These are phyloP conservation scores for Royoungia palumana DNA, from an alignment of 768 basidiomycete species.

Conservation along the genomic window DNA sequence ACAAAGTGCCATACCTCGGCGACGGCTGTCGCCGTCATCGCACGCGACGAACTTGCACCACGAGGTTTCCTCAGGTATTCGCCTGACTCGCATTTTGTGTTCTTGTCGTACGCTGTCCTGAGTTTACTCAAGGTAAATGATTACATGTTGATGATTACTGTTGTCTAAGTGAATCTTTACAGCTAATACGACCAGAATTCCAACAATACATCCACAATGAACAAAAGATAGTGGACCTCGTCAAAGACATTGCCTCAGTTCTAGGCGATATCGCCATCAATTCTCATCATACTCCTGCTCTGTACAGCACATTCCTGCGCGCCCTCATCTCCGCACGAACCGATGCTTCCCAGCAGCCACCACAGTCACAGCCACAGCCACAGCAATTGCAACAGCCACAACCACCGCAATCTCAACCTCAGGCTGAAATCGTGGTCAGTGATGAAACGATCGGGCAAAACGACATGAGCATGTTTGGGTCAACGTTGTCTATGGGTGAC, in stretches of 20 bases:
- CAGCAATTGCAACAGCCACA: conserved; percentile 16
- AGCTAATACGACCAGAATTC: conserved; percentile 86
- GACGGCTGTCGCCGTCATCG: conserved; percentile 62
- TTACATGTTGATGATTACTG: not conserved
- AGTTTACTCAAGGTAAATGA: conserved; percentile 80
- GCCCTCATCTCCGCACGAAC: conserved; percentile 62
- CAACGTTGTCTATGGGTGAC: conserved; percentile 20
- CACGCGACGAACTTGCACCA: conserved; percentile 78
- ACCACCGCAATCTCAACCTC: conserved; percentile 17
- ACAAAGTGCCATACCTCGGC: conserved; percentile 73
- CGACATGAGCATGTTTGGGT: conserved; percentile 30
- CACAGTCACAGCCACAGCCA: conserved; percentile 15
- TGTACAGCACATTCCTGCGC: conserved; percentile 82
- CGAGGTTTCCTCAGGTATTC: conserved; percentile 76
- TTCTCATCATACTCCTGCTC: conserved; percentile 80
- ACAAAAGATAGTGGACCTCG: conserved; percentile 62
- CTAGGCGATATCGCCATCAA: conserved; percentile 78
- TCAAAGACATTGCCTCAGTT: conserved; percentile 77
- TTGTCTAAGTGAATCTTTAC: conserved; percentile 12
- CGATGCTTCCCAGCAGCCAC: conserved; percentile 27
- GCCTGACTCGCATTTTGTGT: conserved; percentile 89
- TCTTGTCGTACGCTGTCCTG: conserved; percentile 88
- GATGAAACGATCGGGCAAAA: conserved; percentile 19
- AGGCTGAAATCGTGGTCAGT: conserved; percentile 16
- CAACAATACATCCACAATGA: conserved; percentile 72